phyloP scores from a whole-genome alignment of 768 basidiomycete species.

The Rhizopogon vinicolor region DNA sequence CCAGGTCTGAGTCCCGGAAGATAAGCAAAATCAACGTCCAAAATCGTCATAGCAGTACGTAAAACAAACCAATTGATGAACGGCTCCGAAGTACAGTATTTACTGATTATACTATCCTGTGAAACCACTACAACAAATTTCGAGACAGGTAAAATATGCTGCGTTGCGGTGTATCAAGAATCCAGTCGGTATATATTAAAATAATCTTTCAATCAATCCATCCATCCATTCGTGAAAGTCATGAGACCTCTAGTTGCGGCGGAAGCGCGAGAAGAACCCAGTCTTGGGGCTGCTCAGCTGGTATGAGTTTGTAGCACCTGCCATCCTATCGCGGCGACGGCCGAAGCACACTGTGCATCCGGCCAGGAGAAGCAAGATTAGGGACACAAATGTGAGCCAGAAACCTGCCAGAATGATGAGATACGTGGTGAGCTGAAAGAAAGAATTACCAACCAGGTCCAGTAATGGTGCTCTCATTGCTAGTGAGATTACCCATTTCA shows the following conservation, averaged over 20 bases:
- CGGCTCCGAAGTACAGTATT: no score
- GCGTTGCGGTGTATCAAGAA: background rate
- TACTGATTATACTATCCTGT: background rate
- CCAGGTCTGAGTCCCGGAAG: background rate
- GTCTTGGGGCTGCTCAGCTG: constrained; percentile 17
- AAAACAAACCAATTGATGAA: background rate
- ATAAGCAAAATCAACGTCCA: background rate
- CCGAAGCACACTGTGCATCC: constrained; percentile 72
- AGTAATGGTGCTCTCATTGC: constrained; percentile 44
- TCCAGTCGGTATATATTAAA: background rate
- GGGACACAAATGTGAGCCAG: constrained; percentile 68
- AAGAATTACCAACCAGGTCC: constrained; percentile 50
- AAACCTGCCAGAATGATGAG: constrained; percentile 40
- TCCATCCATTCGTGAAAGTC: background rate
- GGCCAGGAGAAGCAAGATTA: constrained; percentile 60
- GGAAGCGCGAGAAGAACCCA: constrained; percentile 33
- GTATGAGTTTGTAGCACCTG: constrained; percentile 28
- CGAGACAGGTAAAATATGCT: background rate
- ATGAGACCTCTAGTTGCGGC: constrained; percentile 23
- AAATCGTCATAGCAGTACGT: background rate
- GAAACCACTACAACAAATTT: background rate
- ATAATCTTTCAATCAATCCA: background rate
- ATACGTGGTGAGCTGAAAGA: constrained; percentile 1
- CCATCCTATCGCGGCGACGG: constrained; percentile 50
- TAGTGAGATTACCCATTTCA: constrained; percentile 46